Conservation (phyloP, 768 basidiomycete species). For the Amanita subjunquillea region DNA sequence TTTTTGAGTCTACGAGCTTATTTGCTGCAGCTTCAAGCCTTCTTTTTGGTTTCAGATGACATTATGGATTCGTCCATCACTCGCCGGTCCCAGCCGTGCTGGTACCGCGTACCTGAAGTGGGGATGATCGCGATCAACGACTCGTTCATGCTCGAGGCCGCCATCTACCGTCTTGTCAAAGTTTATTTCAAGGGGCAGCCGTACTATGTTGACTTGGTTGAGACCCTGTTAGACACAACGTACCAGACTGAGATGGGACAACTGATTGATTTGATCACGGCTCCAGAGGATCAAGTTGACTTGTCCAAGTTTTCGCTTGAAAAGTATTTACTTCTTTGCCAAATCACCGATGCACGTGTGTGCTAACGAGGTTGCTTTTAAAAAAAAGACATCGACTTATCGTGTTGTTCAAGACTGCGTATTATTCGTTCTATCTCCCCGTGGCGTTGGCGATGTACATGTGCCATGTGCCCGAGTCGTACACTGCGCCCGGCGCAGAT, state of each 20-base stretch:
- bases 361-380: background rate
- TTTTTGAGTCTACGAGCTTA: background rate
- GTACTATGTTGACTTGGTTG: conserved; percentile 85
- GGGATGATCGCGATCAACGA: conserved; percentile 92
- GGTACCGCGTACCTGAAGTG: conserved; percentile 62
- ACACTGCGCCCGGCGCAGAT: conserved; percentile 18
- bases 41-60: conserved; percentile 94
- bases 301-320: conserved; percentile 79
- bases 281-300: conserved; percentile 85
- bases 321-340: conserved; percentile 36
- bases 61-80: conserved; percentile 97
- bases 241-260: conserved; percentile 96
- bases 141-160: conserved; percentile 89
- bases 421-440: conserved; percentile 88
- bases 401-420: conserved; percentile 49
- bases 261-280: conserved; percentile 91
- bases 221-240: conserved; percentile 83
- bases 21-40: conserved; percentile 75
- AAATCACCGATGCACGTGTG: too few relatives aligned
- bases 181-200: conserved; percentile 70
- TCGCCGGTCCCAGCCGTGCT: conserved; percentile 90
- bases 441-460: conserved; percentile 91
- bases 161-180: conserved; percentile 88
- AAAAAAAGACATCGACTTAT: background rate
- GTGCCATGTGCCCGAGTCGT: conserved; percentile 46